These are phyloP conservation scores for Lactarius pseudohatsudake DNA, from an alignment of 768 basidiomycete genomes.

Conservation along the genomic window DNA sequence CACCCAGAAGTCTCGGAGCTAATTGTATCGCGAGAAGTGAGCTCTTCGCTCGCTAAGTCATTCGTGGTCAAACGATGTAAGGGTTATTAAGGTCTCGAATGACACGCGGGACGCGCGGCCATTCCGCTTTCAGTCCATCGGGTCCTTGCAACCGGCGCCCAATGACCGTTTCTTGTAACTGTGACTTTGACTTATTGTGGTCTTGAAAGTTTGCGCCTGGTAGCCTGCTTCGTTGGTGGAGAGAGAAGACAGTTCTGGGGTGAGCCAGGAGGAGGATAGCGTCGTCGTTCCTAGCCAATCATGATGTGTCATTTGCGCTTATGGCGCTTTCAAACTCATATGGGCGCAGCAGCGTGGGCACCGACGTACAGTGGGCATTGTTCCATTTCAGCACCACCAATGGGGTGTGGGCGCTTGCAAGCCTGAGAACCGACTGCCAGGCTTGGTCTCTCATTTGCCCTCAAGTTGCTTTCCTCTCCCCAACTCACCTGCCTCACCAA, in stretches of 20 bases:
- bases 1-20: background rate
- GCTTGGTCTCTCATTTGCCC: background rate
- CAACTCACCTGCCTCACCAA: background rate
- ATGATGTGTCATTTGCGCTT: background rate
- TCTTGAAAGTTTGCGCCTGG: background rate
- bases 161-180: background rate
- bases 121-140: constrained; percentile 17
- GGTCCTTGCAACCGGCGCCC: constrained; percentile 1
- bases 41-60: background rate
- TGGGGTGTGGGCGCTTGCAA: background rate
- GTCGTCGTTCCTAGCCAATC: background rate
- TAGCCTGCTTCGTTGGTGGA: background rate
- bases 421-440: background rate
- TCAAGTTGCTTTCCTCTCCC: background rate
- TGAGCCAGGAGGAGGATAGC: background rate
- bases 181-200: background rate
- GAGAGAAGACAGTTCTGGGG: background rate
- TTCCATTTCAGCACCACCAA: background rate
- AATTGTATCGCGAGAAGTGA: background rate
- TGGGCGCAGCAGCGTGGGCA: background rate
- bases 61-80: background rate
- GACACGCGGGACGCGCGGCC: constrained; percentile 15
- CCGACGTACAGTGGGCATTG: background rate
- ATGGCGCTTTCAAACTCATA: background rate
- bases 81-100: constrained; percentile 15